Percentiles rank a stretch among this genome's conserved stretches.
Evolutionary conservation across 441 rosid species (phyloP).

Genomic region (Viola pubescens): DNA sequence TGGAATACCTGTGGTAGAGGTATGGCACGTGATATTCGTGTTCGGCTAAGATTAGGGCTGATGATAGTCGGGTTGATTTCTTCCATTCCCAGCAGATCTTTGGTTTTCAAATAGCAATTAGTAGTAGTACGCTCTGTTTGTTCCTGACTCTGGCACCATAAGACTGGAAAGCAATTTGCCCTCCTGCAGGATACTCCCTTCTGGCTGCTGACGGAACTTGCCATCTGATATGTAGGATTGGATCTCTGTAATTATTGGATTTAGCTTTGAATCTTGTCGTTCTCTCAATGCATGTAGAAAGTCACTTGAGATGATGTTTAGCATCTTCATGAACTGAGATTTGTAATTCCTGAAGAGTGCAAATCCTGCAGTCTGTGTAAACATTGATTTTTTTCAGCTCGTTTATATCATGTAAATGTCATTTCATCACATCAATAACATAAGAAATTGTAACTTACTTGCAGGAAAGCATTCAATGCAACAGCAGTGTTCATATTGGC

Average conservation of each 20-base stretch:
- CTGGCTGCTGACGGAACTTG: slow-evolving; percentile 55
- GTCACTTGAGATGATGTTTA: slow-evolving; percentile 43
- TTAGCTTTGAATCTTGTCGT: slow-evolving; percentile 39
- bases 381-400: not conserved
- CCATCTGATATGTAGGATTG: slow-evolving; percentile 54
- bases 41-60: too few relatives aligned
- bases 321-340: slow-evolving; percentile 58
- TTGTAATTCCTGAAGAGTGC: slow-evolving; percentile 51
- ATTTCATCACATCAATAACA: slow-evolving; percentile 1
- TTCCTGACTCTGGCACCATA: slow-evolving; percentile 27
- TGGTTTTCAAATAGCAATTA: not conserved
- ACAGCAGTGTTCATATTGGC: slow-evolving; percentile 63
- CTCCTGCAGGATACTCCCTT: slow-evolving; percentile 44
- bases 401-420: too few relatives aligned
- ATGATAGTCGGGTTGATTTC: too few relatives aligned
- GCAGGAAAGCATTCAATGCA: slow-evolving; percentile 66
- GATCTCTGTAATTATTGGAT: slow-evolving; percentile 36
- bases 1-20: too few relatives aligned
- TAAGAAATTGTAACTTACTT: slow-evolving; percentile 31
- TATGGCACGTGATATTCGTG: too few relatives aligned
- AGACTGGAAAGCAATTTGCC: slow-evolving; percentile 2
- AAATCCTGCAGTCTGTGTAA: slow-evolving; percentile 69
- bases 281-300: slow-evolving; percentile 44
- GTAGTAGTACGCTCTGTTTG: slow-evolving; percentile 10
- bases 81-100: too few relatives aligned